phyloP scores from a whole-genome alignment of 2,329 filamentous ascomycete species.

The Cladosporium colombiae region DNA sequence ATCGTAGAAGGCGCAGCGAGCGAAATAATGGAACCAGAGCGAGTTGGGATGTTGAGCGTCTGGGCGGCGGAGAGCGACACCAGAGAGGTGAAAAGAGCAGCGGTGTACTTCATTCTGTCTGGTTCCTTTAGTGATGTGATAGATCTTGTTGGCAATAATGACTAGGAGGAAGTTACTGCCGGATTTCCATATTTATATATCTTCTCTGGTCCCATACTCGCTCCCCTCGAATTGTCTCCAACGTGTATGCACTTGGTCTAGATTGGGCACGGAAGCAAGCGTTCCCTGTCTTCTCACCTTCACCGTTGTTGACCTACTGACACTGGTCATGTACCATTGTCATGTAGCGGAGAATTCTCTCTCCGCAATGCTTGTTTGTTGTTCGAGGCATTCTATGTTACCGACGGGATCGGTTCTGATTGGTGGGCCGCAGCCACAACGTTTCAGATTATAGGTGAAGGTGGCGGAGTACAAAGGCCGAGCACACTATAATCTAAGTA shows the following conservation, averaged over 20 bases:
- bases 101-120: conserved; percentile 24
- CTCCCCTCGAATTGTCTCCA: background rate
- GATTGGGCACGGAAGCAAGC: conserved; percentile 9
- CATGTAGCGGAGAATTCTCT: conserved; percentile 15
- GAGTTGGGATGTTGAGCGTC: conserved; percentile 38
- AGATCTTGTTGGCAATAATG: background rate
- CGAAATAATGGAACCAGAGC: conserved; percentile 33
- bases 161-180: background rate
- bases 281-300: background rate
- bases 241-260: background rate
- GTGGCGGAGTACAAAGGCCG: background rate
- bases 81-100: conserved; percentile 24
- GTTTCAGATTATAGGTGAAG: conserved; percentile 10
- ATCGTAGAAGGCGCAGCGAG: conserved; percentile 33
- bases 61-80: conserved; percentile 35
- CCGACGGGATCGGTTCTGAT: background rate
- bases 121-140: background rate
- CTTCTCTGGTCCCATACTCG: background rate
- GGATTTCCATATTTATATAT: conserved; percentile 1
- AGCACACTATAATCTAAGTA: background rate
- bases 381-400: background rate
- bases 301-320: background rate
- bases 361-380: conserved; percentile 7
- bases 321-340: background rate
- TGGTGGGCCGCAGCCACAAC: conserved; percentile 4